Evolutionary conservation across 768 basidiomycete genomes (phyloP), one percentile per base, ranked within the genome.

Genomic region (Termitomyces sp.): DNA sequence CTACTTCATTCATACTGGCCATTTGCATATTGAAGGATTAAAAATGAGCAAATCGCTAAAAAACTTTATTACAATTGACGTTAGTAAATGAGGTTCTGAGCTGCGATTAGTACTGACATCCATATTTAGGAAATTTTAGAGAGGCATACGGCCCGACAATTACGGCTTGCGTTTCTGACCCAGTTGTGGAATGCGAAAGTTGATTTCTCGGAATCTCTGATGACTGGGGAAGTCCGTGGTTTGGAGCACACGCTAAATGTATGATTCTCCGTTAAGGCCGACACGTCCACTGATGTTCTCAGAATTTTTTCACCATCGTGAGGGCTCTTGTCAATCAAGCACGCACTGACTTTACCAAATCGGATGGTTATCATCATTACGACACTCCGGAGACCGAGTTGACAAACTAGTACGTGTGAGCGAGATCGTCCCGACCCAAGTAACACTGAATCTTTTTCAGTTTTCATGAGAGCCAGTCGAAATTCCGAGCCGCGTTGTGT

Each of bases 31-130:
- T 65, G 94, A 97, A 70, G 97, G 97, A 9, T 78, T 97, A 59
- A 99, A 99, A 74, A 99, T 99, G 97, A 95, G 92, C 76, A 99
- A 99, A 75, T 95, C 93, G 11, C 75, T 99, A 62, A 99, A 99
- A 73, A 99, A 99, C 69, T 99, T 98, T 70, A 97, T 98, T 66
- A 98, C 97, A 7, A 97, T 99, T 58, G 88, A 91, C 66, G 91
- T 91, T 67, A 70, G 88, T 51, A 34, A 18, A 47, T 41, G 11
- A 59, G 31, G 42, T 24, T 49, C 45, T 12, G 49, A 56, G 51
- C 58, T 59, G 58, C 42, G 50, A 47, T 16, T 18, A 6, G 18
- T 41, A 46, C 53, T 58, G 34, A 63, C 33, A 12, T 9, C 27
- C 37, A 44, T 57, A 47, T 56, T 30, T 69, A 95, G 92, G 94